Conservation (phyloP, 1,284 basidiomycete species). For the Farysia itapuensis region DNA sequence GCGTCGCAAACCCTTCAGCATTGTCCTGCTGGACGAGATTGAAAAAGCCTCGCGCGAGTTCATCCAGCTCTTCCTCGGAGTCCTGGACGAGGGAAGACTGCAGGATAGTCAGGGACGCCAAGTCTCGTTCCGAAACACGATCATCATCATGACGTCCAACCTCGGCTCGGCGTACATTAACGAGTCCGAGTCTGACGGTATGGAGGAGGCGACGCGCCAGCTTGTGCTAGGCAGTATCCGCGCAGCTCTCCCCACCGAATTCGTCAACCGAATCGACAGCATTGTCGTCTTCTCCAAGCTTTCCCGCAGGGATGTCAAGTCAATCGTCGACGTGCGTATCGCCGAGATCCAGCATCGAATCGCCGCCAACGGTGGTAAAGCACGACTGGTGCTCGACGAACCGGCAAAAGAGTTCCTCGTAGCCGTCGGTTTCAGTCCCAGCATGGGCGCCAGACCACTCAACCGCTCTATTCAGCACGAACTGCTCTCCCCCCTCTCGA, state of each 20-base stretch:
- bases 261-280: conserved; percentile 64
- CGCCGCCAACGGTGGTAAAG: conserved; percentile 71
- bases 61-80: conserved; percentile 83
- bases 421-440: conserved; percentile 64
- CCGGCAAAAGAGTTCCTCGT: conserved; percentile 77
- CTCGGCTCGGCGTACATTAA: conserved; percentile 65
- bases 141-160: conserved; percentile 64
- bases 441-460: conserved; percentile 74
- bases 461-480: conserved; percentile 90
- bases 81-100: conserved; percentile 84
- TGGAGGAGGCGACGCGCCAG: conserved; percentile 62
- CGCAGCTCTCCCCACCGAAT: conserved; percentile 65
- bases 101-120: conserved; percentile 63
- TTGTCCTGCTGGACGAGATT: conserved; percentile 60
- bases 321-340: conserved; percentile 65
- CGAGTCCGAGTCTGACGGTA: conserved; percentile 62
- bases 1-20: conserved; percentile 57
- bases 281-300: conserved; percentile 66
- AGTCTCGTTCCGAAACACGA: conserved; percentile 59
- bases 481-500: conserved; percentile 85
- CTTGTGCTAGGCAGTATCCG: conserved; percentile 64
- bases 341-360: conserved; percentile 73
- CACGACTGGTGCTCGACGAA: conserved; percentile 74
- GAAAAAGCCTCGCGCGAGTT: conserved; percentile 85
- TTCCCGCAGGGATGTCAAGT: conserved; percentile 62